A percentile compares a stretch with the other conserved stretches of the same genome.
phyloP scores from a whole-genome alignment of 2,329 filamentous ascomycete genomes.

The Basipetospora chlamydospora region DNA sequence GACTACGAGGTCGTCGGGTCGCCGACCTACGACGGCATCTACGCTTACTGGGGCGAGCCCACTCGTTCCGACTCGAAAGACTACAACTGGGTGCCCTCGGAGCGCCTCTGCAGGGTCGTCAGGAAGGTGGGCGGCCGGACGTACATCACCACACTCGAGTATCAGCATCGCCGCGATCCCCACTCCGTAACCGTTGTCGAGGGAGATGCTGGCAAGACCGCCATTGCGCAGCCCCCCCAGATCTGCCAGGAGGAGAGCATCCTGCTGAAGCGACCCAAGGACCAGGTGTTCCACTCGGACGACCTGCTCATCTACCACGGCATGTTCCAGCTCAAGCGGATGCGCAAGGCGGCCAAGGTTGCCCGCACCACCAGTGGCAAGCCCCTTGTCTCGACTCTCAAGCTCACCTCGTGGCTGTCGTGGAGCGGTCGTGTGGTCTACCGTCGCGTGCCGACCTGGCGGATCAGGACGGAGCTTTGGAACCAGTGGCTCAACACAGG shows the following conservation, averaged over 20 bases:
- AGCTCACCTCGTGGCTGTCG: slow-evolving; percentile 10
- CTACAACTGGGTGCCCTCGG: slow-evolving; percentile 20
- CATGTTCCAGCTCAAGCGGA: slow-evolving; percentile 13
- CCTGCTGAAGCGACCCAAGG: slow-evolving; percentile 15
- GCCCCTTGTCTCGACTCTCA: slow-evolving; percentile 5
- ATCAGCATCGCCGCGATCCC: slow-evolving; percentile 22
- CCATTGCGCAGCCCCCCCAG: slow-evolving; percentile 12
- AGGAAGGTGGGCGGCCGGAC: slow-evolving; percentile 12
- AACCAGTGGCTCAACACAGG: slow-evolving; percentile 30
- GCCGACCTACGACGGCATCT: slow-evolving; percentile 14
- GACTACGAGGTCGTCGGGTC: slow-evolving; percentile 13
- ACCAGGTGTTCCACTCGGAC: slow-evolving; percentile 18
- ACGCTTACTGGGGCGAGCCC: slow-evolving; percentile 21
- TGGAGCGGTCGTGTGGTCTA: slow-evolving; percentile 16
- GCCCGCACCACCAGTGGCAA: neutral
- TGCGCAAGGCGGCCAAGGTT: slow-evolving; percentile 11
- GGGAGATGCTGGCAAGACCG: slow-evolving; percentile 11
- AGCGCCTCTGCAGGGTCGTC: slow-evolving; percentile 20
- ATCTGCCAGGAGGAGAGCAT: slow-evolving; percentile 16
- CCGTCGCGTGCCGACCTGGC: slow-evolving; percentile 27
- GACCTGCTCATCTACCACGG: slow-evolving; percentile 20
- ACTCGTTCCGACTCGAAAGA: slow-evolving; percentile 7
- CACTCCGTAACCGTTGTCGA: slow-evolving; percentile 17
- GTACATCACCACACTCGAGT: slow-evolving; percentile 18
- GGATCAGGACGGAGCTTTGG: slow-evolving; percentile 33